A percentile compares a stretch with the other conserved stretches of the same genome.
Evolutionary conservation across 495 filamentous ascomycete genomes (phyloP).

Genomic region (Cercophora sp.): DNA sequence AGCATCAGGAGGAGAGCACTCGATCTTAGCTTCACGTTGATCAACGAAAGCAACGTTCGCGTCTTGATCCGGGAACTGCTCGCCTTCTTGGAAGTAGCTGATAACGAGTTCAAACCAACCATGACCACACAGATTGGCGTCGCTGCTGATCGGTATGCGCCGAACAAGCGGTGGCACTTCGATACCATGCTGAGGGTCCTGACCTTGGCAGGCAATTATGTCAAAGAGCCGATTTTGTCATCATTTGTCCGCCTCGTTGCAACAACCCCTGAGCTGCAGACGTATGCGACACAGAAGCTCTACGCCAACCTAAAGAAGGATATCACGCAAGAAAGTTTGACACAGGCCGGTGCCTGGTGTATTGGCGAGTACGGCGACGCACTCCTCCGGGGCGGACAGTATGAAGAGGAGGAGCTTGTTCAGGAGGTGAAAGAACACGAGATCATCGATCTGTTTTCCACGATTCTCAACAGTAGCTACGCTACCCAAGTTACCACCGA

Average conservation of each 20-base stretch:
- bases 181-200: constrained; percentile 96
- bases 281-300: constrained; percentile 92
- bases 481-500: constrained; percentile 83
- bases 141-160: constrained; percentile 91
- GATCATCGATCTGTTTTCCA: constrained; percentile 82
- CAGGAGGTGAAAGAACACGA: constrained; percentile 87
- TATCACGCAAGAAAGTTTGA: constrained; percentile 94
- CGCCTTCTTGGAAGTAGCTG: constrained; percentile 91
- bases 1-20: constrained; percentile 92
- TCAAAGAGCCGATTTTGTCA: constrained; percentile 95
- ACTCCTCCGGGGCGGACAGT: constrained; percentile 80
- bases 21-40: constrained; percentile 94
- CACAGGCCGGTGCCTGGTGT: constrained; percentile 91
- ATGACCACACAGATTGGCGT: constrained; percentile 98
- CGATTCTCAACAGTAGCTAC: constrained; percentile 90
- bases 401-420: constrained; percentile 92
- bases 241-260: constrained; percentile 95
- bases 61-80: constrained; percentile 88
- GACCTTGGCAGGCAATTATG: constrained; percentile 90
- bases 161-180: constrained; percentile 96
- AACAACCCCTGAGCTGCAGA: constrained; percentile 89
- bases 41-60: constrained; percentile 93
- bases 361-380: constrained; percentile 96
- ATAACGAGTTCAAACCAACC: constrained; percentile 96
- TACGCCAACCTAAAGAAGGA: constrained; percentile 88